phyloP scores from a whole-genome alignment of 257 asterid genomes.

The Schizonepeta tenuifolia region DNA sequence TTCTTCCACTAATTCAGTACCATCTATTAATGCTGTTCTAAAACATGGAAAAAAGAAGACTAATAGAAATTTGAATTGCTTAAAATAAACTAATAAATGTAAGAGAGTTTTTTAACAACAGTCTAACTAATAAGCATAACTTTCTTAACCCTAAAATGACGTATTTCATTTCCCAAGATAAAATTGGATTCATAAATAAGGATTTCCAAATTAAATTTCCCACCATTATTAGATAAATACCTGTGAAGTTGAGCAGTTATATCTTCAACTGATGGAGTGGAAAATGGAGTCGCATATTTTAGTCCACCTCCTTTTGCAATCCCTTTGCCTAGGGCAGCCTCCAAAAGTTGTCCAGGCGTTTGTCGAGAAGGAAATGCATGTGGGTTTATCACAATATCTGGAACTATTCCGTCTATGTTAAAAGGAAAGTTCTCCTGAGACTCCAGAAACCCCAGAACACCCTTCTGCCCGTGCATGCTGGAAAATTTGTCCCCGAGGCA shows the following conservation, averaged over 20 bases:
- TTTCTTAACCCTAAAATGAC: background rate
- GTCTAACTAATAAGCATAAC: background rate
- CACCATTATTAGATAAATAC: conserved; percentile 38
- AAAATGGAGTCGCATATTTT: conserved; percentile 90
- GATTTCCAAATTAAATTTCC: background rate
- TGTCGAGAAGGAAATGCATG: conserved; percentile 98
- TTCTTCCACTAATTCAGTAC: background rate
- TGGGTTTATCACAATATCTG: conserved; percentile 94
- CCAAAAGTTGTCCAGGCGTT: conserved; percentile 94
- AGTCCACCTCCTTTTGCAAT: conserved; percentile 77
- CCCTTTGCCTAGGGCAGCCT: conserved; percentile 91
- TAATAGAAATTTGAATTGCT: background rate
- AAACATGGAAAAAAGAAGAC: background rate
- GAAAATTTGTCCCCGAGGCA: conserved; percentile 94
- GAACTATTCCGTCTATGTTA: conserved; percentile 84
- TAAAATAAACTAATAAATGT: background rate
- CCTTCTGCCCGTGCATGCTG: conserved; percentile 99
- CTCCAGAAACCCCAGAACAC: conserved; percentile 89
- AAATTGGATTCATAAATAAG: background rate
- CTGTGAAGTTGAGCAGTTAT: conserved; percentile 82
- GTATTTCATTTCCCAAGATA: background rate
- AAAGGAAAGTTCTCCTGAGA: conserved; percentile 94
- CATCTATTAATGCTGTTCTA: background rate
- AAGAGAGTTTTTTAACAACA: background rate
- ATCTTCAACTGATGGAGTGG: conserved; percentile 73